phyloP scores from a whole-genome alignment of 805 yeast species.

The Pichia paraexigua region DNA sequence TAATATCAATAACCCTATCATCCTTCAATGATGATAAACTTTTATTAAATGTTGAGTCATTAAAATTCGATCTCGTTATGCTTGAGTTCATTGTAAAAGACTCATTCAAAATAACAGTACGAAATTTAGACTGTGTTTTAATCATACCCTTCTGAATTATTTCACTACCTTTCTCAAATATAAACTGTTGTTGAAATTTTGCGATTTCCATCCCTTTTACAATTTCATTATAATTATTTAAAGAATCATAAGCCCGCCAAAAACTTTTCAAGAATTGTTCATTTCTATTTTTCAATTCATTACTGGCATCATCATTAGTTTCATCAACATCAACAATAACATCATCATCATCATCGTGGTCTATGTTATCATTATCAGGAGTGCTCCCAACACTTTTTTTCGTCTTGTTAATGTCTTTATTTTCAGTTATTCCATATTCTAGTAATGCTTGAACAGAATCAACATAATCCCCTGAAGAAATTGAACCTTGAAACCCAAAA shows the following conservation, averaged over 20 bases:
- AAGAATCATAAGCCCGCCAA: constrained; percentile 54
- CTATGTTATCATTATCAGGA: not conserved
- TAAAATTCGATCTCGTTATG: constrained; percentile 11
- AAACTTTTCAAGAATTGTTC: constrained; percentile 33
- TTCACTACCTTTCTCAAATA: constrained; percentile 86
- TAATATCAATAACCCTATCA: constrained; percentile 26
- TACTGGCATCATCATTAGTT: constrained; percentile 13
- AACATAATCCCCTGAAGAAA: constrained; percentile 89
- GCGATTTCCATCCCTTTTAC: constrained; percentile 75
- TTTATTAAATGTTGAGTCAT: constrained; percentile 10
- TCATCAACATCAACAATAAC: constrained; percentile 19
- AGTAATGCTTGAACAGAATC: constrained; percentile 81
- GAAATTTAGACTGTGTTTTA: constrained; percentile 69
- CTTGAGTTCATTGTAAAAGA: constrained; percentile 29
- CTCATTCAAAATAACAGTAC: constrained; percentile 83
- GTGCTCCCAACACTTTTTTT: constrained; percentile 12
- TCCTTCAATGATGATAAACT: constrained; percentile 13
- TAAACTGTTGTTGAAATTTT: constrained; percentile 70
- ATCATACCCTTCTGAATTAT: constrained; percentile 74
- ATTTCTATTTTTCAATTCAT: constrained; percentile 15
- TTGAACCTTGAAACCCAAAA: constrained; percentile 79
- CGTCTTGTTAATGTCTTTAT: constrained; percentile 7
- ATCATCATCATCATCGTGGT: not conserved
- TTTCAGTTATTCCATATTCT: constrained; percentile 48
- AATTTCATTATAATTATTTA: constrained; percentile 43